These are phyloP conservation scores for Strigomonas oncopelti DNA, from an alignment of 208 protist species.

Conservation along the genomic window DNA sequence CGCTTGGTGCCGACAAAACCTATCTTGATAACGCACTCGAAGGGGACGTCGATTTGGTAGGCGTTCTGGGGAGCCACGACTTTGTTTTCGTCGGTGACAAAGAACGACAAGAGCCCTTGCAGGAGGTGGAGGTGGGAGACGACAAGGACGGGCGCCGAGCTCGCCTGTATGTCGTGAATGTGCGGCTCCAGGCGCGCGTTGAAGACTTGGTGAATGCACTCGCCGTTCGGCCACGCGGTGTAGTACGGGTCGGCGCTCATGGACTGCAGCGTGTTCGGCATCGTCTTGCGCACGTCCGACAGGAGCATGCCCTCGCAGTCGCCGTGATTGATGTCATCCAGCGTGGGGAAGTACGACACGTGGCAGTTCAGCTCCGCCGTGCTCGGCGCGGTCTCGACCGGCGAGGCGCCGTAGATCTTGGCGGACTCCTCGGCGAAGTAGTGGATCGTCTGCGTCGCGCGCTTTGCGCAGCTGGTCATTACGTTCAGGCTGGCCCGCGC, in stretches of 20 bases:
- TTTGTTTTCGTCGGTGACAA: slow-evolving; percentile 70
- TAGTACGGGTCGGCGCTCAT: slow-evolving; percentile 85
- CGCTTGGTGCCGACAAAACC: slow-evolving; percentile 56
- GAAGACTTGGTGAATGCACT: slow-evolving; percentile 87
- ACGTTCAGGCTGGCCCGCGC: slow-evolving; percentile 39
- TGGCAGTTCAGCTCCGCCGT: slow-evolving; percentile 43
- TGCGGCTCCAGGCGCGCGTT: slow-evolving; percentile 83
- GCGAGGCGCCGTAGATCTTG: slow-evolving; percentile 9
- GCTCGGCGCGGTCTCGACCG: slow-evolving; percentile 1
- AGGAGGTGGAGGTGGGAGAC: slow-evolving; percentile 77
- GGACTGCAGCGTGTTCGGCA: slow-evolving; percentile 71
- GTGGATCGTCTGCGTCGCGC: slow-evolving; percentile 78
- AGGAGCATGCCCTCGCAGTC: slow-evolving; percentile 82
- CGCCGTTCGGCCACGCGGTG: slow-evolving; percentile 84
- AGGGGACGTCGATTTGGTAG: slow-evolving; percentile 71
- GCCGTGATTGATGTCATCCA: slow-evolving; percentile 85
- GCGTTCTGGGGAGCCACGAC: slow-evolving; percentile 75
- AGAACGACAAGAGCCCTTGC: slow-evolving; percentile 85
- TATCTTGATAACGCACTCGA: slow-evolving; percentile 79
- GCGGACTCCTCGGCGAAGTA: slow-evolving; percentile 66
- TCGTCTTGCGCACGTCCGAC: slow-evolving; percentile 61
- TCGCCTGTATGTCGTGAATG: slow-evolving; percentile 89
- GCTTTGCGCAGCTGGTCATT: slow-evolving; percentile 82
- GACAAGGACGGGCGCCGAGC: slow-evolving; percentile 67
- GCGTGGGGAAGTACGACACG: slow-evolving; percentile 79